Percentiles rank a stretch among this genome's conserved stretches.
phyloP scores from a whole-genome alignment of 2,329 filamentous ascomycete species.

The Xylariaceae sp. region DNA sequence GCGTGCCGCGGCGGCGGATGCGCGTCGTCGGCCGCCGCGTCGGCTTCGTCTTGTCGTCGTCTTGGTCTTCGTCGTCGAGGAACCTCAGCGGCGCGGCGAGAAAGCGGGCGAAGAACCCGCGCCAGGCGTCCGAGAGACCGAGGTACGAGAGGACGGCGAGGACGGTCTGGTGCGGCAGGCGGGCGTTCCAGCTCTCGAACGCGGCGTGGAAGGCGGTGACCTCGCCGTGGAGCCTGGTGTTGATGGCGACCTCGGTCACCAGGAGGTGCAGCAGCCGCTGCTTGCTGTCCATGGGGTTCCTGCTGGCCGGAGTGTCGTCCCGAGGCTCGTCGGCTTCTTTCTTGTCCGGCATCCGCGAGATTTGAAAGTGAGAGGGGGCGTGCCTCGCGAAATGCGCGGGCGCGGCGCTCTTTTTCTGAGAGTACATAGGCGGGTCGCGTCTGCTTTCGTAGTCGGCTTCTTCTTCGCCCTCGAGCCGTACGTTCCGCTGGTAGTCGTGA shows the following conservation, averaged over 20 bases:
- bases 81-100: constrained; percentile 54
- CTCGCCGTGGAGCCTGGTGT: constrained; percentile 36
- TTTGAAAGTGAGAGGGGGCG: too few relatives aligned
- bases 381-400: not conserved
- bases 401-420: not conserved
- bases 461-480: constrained; percentile 28
- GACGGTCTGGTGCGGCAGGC: constrained; percentile 49
- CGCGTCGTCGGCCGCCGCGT: too few relatives aligned
- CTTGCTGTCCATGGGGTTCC: constrained; percentile 32
- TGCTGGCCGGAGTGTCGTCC: not conserved
- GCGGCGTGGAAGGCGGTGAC: constrained; percentile 38
- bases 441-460: constrained; percentile 26
- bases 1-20: constrained; percentile 47
- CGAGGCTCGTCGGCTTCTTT: not conserved
- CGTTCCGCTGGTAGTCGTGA: constrained; percentile 16
- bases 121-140: constrained; percentile 47
- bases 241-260: constrained; percentile 38
- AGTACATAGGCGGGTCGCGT: not conserved
- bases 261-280: constrained; percentile 40
- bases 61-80: constrained; percentile 42
- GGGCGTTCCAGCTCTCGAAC: constrained; percentile 36
- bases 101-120: constrained; percentile 52
- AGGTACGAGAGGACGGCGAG: constrained; percentile 50
- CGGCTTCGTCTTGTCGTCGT: constrained; percentile 35
- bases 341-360: too few relatives aligned